phyloP scores from a whole-genome alignment of 2,329 filamentous ascomycete species.

The Paramyrothecium roridum region DNA sequence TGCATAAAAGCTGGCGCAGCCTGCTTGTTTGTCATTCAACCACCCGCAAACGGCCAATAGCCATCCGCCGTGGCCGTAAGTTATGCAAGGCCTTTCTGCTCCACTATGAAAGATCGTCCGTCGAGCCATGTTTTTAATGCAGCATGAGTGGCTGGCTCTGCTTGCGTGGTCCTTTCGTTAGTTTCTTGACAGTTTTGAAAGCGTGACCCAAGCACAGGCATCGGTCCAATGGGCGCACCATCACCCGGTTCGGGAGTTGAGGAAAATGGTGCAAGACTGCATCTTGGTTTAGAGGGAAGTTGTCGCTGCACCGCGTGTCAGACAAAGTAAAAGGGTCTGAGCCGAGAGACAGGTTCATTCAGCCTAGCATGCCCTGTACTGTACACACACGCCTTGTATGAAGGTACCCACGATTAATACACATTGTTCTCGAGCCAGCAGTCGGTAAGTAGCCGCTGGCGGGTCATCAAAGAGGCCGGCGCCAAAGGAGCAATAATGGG shows the following conservation, averaged over 20 bases:
- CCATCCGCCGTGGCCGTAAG: not conserved
- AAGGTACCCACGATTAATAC: not conserved
- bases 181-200: not conserved
- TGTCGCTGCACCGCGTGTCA: not conserved
- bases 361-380: not conserved
- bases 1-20: not conserved
- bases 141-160: constrained; percentile 1
- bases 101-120: not conserved
- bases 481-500: not conserved
- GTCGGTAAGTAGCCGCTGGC: not conserved
- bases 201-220: not conserved
- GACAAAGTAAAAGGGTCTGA: not conserved
- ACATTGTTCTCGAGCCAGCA: not conserved
- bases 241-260: not conserved
- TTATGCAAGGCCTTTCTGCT: not conserved
- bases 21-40: not conserved
- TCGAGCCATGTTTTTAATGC: not conserved
- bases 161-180: not conserved
- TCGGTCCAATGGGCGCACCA: not conserved
- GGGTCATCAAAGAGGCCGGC: not conserved
- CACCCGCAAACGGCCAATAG: not conserved
- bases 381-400: too few species aligned
- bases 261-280: not conserved
- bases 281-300: too few species aligned
- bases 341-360: not conserved